A percentile compares a stretch with the other conserved stretches of the same genome.
These are phyloP conservation scores for Euptelea pleiosperma DNA, from an alignment of 164 flowering plant species.

Conservation along the genomic window DNA sequence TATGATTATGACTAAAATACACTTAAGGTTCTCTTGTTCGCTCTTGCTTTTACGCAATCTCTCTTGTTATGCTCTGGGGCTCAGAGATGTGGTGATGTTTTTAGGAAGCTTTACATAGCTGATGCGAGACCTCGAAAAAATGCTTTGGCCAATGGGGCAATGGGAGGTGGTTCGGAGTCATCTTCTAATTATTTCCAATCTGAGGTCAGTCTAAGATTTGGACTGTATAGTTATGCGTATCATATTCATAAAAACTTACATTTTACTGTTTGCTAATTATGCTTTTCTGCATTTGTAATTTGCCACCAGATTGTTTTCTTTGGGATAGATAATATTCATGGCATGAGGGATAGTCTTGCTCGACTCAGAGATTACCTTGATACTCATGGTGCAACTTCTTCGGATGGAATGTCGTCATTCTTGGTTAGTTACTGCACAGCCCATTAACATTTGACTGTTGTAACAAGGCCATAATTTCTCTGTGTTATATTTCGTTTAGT, in stretches of 20 bases:
- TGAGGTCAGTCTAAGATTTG: slow-evolving; percentile 61
- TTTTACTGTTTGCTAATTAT: slow-evolving; percentile 10
- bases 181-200: slow-evolving; percentile 91
- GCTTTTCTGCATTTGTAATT: background rate
- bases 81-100: slow-evolving; percentile 9
- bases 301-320: slow-evolving; percentile 78
- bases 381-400: slow-evolving; percentile 86
- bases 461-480: background rate
- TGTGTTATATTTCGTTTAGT: too few species aligned
- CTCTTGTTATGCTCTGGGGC: background rate
- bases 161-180: slow-evolving; percentile 99
- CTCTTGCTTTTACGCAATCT: too few species aligned
- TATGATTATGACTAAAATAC: too few species aligned
- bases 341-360: slow-evolving; percentile 92
- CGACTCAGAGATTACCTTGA: slow-evolving; percentile 94
- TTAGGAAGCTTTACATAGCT: slow-evolving; percentile 92
- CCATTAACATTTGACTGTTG: background rate
- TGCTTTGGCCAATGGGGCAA: slow-evolving; percentile 98
- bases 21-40: too few species aligned
- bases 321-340: slow-evolving; percentile 99
- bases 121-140: slow-evolving; percentile 99
- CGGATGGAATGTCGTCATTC: slow-evolving; percentile 96
- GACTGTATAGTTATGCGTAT: slow-evolving; percentile 7
- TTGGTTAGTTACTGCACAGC: slow-evolving; percentile 47
- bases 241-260: background rate